Evolutionary conservation across 441 rosid genomes (phyloP).

Genomic region (Raphanus hybrid): DNA sequence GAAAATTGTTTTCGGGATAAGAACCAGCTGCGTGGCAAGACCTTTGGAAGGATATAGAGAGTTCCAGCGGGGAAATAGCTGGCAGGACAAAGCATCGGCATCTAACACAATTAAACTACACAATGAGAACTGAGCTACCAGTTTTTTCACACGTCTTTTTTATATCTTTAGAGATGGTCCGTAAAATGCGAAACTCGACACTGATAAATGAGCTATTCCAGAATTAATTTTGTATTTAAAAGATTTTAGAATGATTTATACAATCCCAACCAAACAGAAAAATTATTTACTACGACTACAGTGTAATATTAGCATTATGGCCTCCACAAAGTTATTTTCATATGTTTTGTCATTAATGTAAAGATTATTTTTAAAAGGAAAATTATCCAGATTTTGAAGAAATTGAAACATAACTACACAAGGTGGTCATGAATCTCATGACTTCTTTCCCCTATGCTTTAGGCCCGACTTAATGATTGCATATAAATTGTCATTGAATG

Average conservation of each 20-base stretch:
- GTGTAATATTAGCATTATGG: not conserved
- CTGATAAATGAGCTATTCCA: not conserved
- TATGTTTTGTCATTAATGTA: not conserved
- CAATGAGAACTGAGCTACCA: slow-evolving; percentile 24
- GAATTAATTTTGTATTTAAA: not conserved
- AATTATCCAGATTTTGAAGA: not conserved
- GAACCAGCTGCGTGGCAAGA: slow-evolving; percentile 19
- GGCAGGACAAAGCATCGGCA: slow-evolving; percentile 21
- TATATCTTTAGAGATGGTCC: slow-evolving; percentile 37
- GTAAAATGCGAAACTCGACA: not conserved
- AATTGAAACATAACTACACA: not conserved
- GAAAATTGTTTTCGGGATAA: slow-evolving; percentile 20
- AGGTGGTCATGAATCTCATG: not conserved
- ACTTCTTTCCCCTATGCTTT: not conserved
- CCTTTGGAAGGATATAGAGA: slow-evolving; percentile 30
- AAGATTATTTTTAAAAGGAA: not conserved
- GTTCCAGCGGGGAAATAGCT: slow-evolving; percentile 31
- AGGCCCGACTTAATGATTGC: not conserved
- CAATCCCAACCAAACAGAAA: not conserved
- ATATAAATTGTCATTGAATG: not conserved
- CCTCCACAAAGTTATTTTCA: not conserved
- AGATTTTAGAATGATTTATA: not conserved
- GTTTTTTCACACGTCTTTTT: slow-evolving; percentile 7
- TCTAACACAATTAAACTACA: slow-evolving; percentile 13
- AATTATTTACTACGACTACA: not conserved